Base-by-base conservation (phyloP, 2,329 filamentous ascomycete genomes). In the Curvularia lunata region DNA sequence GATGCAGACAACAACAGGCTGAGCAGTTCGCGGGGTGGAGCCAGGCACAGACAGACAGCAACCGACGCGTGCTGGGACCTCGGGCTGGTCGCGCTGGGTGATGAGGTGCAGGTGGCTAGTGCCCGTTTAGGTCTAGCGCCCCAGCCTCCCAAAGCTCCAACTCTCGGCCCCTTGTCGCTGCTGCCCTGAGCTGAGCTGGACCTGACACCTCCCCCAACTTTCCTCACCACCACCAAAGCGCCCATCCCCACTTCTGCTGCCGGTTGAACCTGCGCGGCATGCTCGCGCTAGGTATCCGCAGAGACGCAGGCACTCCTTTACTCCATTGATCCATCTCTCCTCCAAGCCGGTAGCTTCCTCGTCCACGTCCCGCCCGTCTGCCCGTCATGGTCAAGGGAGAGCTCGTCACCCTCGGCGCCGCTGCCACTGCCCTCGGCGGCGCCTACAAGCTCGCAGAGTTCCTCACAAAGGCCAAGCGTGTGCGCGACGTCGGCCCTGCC, bases 381-480 rank as follows among this genome's bases (percentile, higher is more conserved):
- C 60, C 60, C 64, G 53, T 52, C 67, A 77, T 77, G 74, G 66
- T 59, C 38, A 73, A 71, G 49, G 66, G 64, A 48, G 72, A 73
- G 61, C 57, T 76, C 30, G 50, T 76, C 64, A 66, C 71, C 54
- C 55, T 71, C 53, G 75, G 73, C 57, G 70, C 69, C 32, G 72
- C 71, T 46, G 70, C 68, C 34, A 66, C 65, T 27, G 74, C 74
- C 27, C 61, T 76, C 53, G 75, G 71, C 59, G 75, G 72, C 47
- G 70, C 72, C 59, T 77, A 77, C 70, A 78, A 77, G 62, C 58
- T 76, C 56, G 66, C 69, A 58, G 75, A 78, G 55, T 76, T 76
- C 63, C 56, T 76, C 25, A 65, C 69, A 63, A 71, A 72, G 42
- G 72, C 70, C 50, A 76, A 76, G 62, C 71, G 69, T 23, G 63